A percentile compares a stretch with the other conserved stretches of the same genome.
Conservation (phyloP, 768 basidiomycete genomes). For the Lactarius tabidus region DNA sequence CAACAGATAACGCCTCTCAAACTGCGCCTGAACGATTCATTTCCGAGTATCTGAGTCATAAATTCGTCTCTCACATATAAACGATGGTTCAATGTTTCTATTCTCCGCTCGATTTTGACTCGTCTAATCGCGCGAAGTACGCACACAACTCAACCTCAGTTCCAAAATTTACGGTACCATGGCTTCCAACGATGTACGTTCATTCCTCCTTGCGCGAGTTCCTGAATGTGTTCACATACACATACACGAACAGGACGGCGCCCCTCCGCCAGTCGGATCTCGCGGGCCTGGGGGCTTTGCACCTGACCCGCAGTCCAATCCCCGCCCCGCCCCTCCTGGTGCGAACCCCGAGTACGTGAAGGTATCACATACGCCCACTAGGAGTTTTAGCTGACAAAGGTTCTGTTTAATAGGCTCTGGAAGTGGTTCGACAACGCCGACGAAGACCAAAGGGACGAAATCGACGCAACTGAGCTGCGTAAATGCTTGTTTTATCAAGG, state of each 20-base stretch:
- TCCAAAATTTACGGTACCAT: not conserved
- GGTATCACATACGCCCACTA: not conserved
- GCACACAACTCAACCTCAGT: not conserved
- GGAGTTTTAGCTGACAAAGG: not conserved
- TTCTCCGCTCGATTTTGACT: too few species aligned
- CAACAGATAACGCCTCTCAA: not conserved
- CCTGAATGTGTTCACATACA: not conserved
- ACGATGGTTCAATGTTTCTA: not conserved
- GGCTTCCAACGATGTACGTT: constrained; percentile 19
- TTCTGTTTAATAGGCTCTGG: constrained; percentile 53
- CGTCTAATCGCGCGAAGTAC: not conserved
- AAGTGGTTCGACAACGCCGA: constrained; percentile 69
- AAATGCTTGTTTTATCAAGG: constrained; percentile 30
- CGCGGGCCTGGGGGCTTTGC: constrained; percentile 36
- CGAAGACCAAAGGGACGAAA: constrained; percentile 60
- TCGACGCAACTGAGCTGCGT: constrained; percentile 66
- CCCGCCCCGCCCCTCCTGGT: constrained; percentile 47
- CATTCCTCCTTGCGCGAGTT: not conserved
- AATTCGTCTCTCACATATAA: not conserved
- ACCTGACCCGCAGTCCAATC: constrained; percentile 28
- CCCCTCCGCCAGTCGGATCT: constrained; percentile 10
- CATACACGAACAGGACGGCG: too few species aligned
- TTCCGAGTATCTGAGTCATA: not conserved
- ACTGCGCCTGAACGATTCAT: not conserved
- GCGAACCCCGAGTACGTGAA: constrained; percentile 69